phyloP scores from a whole-genome alignment of 768 basidiomycete species.

The Termitomyces sp. region DNA sequence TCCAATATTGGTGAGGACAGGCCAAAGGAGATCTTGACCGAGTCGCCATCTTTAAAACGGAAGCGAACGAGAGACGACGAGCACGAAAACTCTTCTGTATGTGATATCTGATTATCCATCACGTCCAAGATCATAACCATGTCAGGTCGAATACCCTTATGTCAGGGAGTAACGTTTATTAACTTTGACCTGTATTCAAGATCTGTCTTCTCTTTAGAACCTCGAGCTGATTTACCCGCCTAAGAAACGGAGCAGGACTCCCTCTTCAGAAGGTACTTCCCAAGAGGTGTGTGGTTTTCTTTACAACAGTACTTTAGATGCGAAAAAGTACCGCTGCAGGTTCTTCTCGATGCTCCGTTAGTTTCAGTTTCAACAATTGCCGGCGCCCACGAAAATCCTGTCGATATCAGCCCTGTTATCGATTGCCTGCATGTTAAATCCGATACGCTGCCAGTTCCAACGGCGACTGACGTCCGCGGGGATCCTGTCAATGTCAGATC shows the following conservation, averaged over 20 bases:
- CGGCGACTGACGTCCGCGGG: background rate
- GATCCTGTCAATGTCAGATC: background rate
- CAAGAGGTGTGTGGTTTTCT: constrained; percentile 16
- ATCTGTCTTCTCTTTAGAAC: constrained; percentile 26
- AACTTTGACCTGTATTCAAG: background rate
- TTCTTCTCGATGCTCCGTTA: background rate
- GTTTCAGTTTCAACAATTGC: background rate
- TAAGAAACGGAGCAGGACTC: constrained; percentile 35
- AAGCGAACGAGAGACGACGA: constrained; percentile 22
- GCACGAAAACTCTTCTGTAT: constrained; percentile 14
- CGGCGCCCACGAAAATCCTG: background rate
- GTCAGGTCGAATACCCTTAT: constrained; percentile 38
- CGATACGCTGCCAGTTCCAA: background rate
- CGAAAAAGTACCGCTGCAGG: background rate
- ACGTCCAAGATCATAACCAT: background rate
- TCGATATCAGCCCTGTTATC: background rate
- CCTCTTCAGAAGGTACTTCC: constrained; percentile 25
- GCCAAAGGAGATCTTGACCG: background rate
- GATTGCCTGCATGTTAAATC: background rate
- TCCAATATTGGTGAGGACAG: background rate
- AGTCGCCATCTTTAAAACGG: constrained; percentile 19
- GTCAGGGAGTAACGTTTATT: constrained; percentile 20
- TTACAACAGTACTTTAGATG: background rate
- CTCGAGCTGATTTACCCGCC: constrained; percentile 42
- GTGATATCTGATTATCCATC: background rate